phyloP scores from a whole-genome alignment of 1,139 yeast genomes.

The Williopsis jadinii region DNA sequence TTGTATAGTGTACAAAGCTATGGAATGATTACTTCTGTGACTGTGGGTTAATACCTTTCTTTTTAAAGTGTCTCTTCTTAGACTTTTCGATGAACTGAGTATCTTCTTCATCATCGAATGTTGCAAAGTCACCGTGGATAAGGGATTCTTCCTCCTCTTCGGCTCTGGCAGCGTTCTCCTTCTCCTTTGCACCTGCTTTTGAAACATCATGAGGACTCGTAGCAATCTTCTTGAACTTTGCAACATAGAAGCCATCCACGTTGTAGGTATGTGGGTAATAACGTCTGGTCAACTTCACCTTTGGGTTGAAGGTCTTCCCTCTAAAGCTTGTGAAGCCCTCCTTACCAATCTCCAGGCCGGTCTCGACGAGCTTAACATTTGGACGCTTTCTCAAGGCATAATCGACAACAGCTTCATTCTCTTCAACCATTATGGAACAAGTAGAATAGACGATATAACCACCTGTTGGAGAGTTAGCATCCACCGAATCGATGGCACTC shows the following conservation, averaged over 20 bases:
- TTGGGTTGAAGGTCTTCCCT: constrained; percentile 84
- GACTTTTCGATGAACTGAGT: constrained; percentile 66
- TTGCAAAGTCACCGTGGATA: constrained; percentile 80
- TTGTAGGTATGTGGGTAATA: constrained; percentile 98
- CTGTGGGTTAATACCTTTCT: constrained; percentile 75
- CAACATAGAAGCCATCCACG: constrained; percentile 97
- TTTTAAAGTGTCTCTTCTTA: constrained; percentile 63
- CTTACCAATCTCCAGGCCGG: constrained; percentile 92
- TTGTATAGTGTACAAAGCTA: no score
- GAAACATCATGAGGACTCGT: constrained; percentile 78
- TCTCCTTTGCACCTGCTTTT: constrained; percentile 85
- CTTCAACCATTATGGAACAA: constrained; percentile 97
- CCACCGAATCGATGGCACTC: constrained; percentile 96
- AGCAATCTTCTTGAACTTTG: constrained; percentile 89
- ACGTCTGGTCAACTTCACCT: constrained; percentile 77
- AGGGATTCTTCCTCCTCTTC: constrained; percentile 71
- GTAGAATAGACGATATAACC: constrained; percentile 96
- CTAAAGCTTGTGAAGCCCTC: constrained; percentile 92
- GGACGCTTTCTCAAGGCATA: constrained; percentile 96
- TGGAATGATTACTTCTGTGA: constrained; percentile 6
- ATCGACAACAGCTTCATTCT: constrained; percentile 97
- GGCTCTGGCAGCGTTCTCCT: constrained; percentile 71
- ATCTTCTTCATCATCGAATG: constrained; percentile 74
- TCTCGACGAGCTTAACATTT: constrained; percentile 87
- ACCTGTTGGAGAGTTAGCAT: constrained; percentile 85